Percentiles rank a stretch among this genome's conserved stretches.
Conservation (phyloP, 176 grass and related monocot species). For the Paspalum notatum region DNA sequence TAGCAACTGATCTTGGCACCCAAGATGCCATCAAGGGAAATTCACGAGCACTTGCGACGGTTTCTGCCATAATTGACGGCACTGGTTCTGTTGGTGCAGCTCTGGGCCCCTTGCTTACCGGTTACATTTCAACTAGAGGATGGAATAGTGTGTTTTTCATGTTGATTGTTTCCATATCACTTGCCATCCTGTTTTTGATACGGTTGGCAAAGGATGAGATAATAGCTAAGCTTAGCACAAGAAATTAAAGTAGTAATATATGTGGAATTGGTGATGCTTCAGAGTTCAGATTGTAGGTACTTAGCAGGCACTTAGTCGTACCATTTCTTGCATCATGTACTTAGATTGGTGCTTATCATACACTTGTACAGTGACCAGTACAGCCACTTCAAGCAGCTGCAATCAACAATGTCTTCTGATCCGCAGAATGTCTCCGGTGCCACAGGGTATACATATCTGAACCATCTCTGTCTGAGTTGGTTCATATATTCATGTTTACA, state of each 20-base stretch:
- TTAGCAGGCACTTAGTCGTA: conserved; percentile 4
- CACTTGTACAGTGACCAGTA: too few species aligned
- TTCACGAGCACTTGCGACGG: conserved; percentile 83
- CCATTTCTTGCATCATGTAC: conserved; percentile 9
- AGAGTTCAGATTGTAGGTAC: conserved; percentile 1
- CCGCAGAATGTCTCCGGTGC: too few species aligned
- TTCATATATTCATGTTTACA: too few species aligned
- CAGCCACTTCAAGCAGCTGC: too few species aligned
- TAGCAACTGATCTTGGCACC: conserved; percentile 91
- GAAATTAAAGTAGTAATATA: conserved; percentile 39
- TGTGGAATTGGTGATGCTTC: conserved; percentile 10
- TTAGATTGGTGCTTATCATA: neutral
- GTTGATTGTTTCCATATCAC: conserved; percentile 75
- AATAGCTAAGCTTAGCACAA: conserved; percentile 46
- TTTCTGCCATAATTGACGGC: conserved; percentile 88
- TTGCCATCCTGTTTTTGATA: conserved; percentile 86
- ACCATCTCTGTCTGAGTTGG: too few species aligned
- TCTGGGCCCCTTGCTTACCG: conserved; percentile 84
- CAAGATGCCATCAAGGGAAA: conserved; percentile 79
- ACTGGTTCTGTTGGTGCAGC: conserved; percentile 91
- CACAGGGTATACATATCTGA: too few species aligned
- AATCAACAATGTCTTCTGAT: too few species aligned
- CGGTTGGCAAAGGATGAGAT: conserved; percentile 78
- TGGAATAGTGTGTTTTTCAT: conserved; percentile 96
- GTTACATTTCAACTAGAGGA: conserved; percentile 92